Base-by-base conservation (phyloP, 2,329 filamentous ascomycete species). In the Nectriaceae sp. region DNA sequence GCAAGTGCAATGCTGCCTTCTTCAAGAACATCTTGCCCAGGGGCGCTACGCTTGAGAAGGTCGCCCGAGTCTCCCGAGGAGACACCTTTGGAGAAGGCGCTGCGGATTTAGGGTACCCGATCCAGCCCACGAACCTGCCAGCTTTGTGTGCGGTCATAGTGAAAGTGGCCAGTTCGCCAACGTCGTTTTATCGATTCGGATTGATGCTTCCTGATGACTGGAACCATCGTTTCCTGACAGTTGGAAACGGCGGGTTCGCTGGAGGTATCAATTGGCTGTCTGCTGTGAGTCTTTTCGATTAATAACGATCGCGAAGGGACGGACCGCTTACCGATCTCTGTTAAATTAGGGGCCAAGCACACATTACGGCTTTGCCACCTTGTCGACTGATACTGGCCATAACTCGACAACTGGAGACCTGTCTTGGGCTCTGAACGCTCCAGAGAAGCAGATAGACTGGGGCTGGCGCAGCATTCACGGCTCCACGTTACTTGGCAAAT, bases 311-410 rank as follows among this genome's bases (percentile, higher is more conserved):
- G n/a, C n/a, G n/a, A n/a, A n/a, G n/a, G n/a, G n/a, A n/a, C n/a
- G n/a, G n/a, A n/a, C n/a, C n/a, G n/a, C n/a, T n/a, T n/a, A n/a
- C n/a, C n/a, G n/a, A n/a, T n/a, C n/a, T n/a, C n/a, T n/a, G n/a
- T n/a, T n/a, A n/a, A n/a, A n/a, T n/a, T 80, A 31, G 26, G 26
- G 15, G 73, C 70, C 2, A 79, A 79, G 50, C 68, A 69, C 2
- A 61, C 68, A 5, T 57, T 63, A 3, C 57, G 71, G 11, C 1
- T 79, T 79, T 52, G 74, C 75, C 1, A 65, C 71, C 2, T 70
- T 78, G 20, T 75, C 75, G 2, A 73, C 75, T 5, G 79, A 79
- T 56, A 78, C 76, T 24, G 76, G 76, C 20, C 76, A 79, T 49
- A 72, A 78, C 45, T 76, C 26, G 76, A 31, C 73, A 72, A 1